Conservation (phyloP, 2,329 filamentous ascomycete genomes). For the Colletotrichum trifolii region DNA sequence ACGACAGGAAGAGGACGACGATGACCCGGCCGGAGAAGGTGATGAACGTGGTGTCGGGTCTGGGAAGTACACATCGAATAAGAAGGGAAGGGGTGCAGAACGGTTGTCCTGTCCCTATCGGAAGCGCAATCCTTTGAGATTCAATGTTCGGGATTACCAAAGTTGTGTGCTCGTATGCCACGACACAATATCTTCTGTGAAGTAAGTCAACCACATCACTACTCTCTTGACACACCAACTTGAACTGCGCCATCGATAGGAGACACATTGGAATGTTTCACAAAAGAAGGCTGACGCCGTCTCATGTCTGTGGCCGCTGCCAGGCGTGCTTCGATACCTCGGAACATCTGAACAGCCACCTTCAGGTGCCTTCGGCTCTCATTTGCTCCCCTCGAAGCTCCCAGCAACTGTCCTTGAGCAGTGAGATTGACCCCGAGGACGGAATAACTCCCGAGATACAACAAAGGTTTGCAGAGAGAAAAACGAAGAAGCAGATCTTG, state of each 20-base stretch:
- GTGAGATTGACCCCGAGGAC: neutral
- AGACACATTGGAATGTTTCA: neutral
- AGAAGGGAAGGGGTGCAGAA: neutral
- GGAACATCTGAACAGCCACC: neutral
- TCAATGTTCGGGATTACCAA: neutral
- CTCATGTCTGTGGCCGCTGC: neutral
- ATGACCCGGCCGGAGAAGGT: neutral
- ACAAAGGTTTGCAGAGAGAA: neutral
- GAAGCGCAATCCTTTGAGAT: neutral
- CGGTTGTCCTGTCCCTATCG: neutral
- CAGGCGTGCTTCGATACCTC: neutral
- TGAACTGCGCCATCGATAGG: neutral
- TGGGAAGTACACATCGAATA: neutral
- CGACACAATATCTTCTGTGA: neutral
- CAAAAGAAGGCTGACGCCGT: neutral
- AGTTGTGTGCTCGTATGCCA: neutral
- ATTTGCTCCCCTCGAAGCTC: neutral
- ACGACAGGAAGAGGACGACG: neutral
- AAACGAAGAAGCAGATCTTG: neutral
- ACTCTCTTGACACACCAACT: neutral
- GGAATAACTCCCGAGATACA: neutral
- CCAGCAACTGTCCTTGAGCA: neutral
- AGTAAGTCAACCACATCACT: neutral
- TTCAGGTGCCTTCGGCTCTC: neutral
- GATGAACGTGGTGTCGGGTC: neutral